Conservation (phyloP, 2,329 filamentous ascomycete species). For the Colletotrichum shisoi region DNA sequence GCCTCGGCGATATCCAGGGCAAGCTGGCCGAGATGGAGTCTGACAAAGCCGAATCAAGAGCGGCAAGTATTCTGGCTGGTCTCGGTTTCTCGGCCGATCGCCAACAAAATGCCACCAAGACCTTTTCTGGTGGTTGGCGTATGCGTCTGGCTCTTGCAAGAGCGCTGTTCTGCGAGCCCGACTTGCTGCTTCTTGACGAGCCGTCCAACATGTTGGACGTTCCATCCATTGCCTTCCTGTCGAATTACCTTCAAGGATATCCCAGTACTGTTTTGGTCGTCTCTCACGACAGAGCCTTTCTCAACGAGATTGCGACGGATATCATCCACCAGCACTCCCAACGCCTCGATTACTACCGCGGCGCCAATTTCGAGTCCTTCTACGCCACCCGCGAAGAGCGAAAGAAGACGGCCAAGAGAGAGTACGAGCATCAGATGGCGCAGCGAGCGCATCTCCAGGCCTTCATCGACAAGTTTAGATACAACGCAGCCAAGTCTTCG, state of each 20-base stretch:
- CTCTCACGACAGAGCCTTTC: conserved; percentile 97
- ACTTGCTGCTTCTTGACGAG: conserved; percentile 95
- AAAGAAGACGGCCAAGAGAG: conserved; percentile 92
- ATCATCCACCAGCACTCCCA: conserved; percentile 99
- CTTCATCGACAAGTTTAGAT: conserved; percentile 99
- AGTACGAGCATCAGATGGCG: conserved; percentile 98
- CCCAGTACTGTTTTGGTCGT: conserved; percentile 95
- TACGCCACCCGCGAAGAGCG: conserved; percentile 97
- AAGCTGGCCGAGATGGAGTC: conserved; percentile 99
- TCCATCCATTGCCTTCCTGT: conserved; percentile 97
- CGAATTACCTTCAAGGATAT: conserved; percentile 92
- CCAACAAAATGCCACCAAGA: conserved; percentile 92
- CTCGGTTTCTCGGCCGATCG: conserved; percentile 94
- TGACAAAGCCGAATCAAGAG: conserved; percentile 94
- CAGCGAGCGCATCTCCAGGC: conserved; percentile 91
- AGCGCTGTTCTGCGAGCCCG: conserved; percentile 97
- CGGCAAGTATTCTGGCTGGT: conserved; percentile 94
- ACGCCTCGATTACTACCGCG: conserved; percentile 96
- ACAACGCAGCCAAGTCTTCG: conserved; percentile 98
- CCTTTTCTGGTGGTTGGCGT: conserved; percentile 99
- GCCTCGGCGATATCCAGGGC: conserved; percentile 86
- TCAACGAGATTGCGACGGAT: conserved; percentile 98
- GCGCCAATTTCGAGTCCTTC: conserved; percentile 96
- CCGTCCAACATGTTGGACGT: conserved; percentile 99
- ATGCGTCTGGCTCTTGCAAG: conserved; percentile 95